A percentile compares a stretch with the other conserved stretches of the same genome.
These are phyloP conservation scores for Epichloe baconii DNA, from an alignment of 2,329 filamentous ascomycete species.

Conservation along the genomic window DNA sequence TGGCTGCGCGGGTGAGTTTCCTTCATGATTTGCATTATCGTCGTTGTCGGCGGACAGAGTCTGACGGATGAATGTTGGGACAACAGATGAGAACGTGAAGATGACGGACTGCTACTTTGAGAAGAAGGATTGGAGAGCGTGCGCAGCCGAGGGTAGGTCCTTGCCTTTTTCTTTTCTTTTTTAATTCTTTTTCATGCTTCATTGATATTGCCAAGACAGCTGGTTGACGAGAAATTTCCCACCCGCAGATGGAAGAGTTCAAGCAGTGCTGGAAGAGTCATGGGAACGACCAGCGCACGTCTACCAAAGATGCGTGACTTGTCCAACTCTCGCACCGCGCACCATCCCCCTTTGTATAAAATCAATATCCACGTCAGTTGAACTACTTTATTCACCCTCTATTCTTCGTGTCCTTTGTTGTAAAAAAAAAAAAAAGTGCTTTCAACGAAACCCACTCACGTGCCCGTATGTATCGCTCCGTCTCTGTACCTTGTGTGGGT, in stretches of 20 bases:
- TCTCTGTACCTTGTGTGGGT: not conserved
- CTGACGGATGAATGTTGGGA: not conserved
- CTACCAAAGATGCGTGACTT: constrained; percentile 50
- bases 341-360: not conserved
- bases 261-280: constrained; percentile 83
- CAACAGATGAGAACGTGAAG: constrained; percentile 67
- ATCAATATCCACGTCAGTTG: not conserved
- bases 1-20: constrained; percentile 64
- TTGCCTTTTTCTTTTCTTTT: no score
- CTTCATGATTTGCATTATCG: not conserved
- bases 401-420: not conserved
- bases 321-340: not conserved
- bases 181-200: no score
- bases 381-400: not conserved
- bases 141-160: constrained; percentile 69
- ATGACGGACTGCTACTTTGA: constrained; percentile 94
- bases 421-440: not conserved
- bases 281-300: constrained; percentile 74
- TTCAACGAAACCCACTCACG: not conserved
- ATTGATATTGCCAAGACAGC: not conserved
- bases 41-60: not conserved
- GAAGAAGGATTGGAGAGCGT: constrained; percentile 90
- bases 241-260: constrained; percentile 70
- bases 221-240: no score
- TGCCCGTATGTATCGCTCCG: not conserved